A percentile compares a stretch with the other conserved stretches of the same genome.
Evolutionary conservation across 2,329 filamentous ascomycete genomes (phyloP).

Genomic region (Fusarium sp.): DNA sequence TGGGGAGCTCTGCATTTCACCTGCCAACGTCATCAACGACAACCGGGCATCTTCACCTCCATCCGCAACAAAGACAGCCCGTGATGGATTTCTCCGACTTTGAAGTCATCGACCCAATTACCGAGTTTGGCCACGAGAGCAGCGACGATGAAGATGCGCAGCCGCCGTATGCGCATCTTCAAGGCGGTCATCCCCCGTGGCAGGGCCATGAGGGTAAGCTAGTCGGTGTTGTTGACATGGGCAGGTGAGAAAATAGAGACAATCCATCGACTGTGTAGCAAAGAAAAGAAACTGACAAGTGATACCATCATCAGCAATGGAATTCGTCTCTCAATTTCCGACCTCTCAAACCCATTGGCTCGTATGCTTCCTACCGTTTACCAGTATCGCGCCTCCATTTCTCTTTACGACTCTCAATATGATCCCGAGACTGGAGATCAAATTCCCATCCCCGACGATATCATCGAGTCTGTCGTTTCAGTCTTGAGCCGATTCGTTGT

Average conservation of each 20-base stretch:
- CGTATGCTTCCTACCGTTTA: slow-evolving; percentile 65
- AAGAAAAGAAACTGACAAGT: slow-evolving; percentile 16
- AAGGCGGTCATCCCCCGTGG: slow-evolving; percentile 43
- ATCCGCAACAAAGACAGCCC: neutral
- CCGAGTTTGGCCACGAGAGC: slow-evolving; percentile 29
- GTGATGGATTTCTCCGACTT: slow-evolving; percentile 41
- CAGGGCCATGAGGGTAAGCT: slow-evolving; percentile 44
- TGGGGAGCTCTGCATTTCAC: slow-evolving; percentile 1
- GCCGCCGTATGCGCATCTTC: neutral
- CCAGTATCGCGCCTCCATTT: slow-evolving; percentile 46
- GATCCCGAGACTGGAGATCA: slow-evolving; percentile 45
- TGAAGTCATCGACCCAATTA: slow-evolving; percentile 37
- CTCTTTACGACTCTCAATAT: slow-evolving; percentile 47
- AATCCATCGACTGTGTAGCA: too few relatives aligned
- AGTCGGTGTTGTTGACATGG: slow-evolving; percentile 51
- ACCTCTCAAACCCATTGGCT: slow-evolving; percentile 57
- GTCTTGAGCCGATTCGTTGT: slow-evolving; percentile 43
- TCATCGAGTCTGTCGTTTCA: slow-evolving; percentile 42
- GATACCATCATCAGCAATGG: slow-evolving; percentile 63
- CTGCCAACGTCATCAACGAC: slow-evolving; percentile 9
- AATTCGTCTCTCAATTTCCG: slow-evolving; percentile 73
- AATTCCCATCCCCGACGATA: slow-evolving; percentile 43
- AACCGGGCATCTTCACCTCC: neutral
- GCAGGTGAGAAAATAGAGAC: slow-evolving; percentile 40
- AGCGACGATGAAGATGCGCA: slow-evolving; percentile 22